Conservation (phyloP, 2,329 filamentous ascomycete genomes). For the Penicillium occitanis region DNA sequence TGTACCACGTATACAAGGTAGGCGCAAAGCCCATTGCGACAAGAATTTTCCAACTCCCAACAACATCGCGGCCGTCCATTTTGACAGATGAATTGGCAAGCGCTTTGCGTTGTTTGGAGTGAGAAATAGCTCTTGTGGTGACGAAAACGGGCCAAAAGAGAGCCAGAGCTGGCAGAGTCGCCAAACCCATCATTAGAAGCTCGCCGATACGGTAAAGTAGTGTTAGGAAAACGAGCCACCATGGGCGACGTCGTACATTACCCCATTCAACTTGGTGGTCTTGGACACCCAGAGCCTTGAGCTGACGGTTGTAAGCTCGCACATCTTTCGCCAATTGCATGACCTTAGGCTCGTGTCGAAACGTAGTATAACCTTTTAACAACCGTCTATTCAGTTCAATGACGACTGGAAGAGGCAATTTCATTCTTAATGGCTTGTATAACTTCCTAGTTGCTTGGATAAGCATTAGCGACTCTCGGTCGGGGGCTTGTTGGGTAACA, state of each 20-base stretch:
- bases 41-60: conserved; percentile 92
- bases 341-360: conserved; percentile 86
- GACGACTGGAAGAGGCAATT: conserved; percentile 84
- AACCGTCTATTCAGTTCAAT: conserved; percentile 91
- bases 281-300: conserved; percentile 79
- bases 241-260: conserved; percentile 62
- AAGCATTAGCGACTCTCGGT: conserved; percentile 93
- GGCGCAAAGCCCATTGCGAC: conserved; percentile 81
- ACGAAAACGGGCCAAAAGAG: conserved; percentile 88
- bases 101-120: conserved; percentile 77
- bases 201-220: conserved; percentile 79
- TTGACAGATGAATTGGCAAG: conserved; percentile 85
- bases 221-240: conserved; percentile 70
- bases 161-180: conserved; percentile 78
- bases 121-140: conserved; percentile 76
- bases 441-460: conserved; percentile 91
- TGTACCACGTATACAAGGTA: conserved; percentile 78
- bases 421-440: conserved; percentile 92
- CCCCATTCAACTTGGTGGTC: conserved; percentile 95
- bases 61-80: conserved; percentile 81
- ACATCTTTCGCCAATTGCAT: conserved; percentile 73
- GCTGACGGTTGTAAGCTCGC: conserved; percentile 79
- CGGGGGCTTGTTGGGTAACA: conserved; percentile 86
- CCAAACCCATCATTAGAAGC: conserved; percentile 70
- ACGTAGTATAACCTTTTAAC: conserved; percentile 85